Evolutionary conservation across 495 filamentous ascomycete species (phyloP), one percentile per base, ranked within the genome.

Genomic region (Echria macrotheca): DNA sequence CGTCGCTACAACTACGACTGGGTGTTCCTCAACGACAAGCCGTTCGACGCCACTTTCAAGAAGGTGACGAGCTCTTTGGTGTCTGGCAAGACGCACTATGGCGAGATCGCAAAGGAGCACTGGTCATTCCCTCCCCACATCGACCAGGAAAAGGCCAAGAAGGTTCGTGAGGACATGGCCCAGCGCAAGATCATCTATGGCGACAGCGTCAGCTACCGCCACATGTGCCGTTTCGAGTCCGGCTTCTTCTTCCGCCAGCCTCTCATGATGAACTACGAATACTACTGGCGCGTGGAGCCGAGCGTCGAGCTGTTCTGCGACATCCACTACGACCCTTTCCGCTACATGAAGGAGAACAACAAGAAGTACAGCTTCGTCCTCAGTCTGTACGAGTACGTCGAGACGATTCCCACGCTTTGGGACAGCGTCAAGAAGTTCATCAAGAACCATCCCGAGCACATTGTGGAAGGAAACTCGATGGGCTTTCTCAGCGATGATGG

Each of bases 11-110:
- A 96, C 72, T 98, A 98, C 67, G 93, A 97, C 62, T 98, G 93
- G 93, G 94, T 98, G 22, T 98, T 98, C 73, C 68, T 98, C 54
- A 98, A 98, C 66, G 93, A 98, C 63, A 79, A 89, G 62, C 85
- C 88, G 1, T 98, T 98, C 58, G 86, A 95, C 57, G 84, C 87
- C 1, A 79, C 80, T 9, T 98, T 98, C 73, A 97, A 88, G 69
- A 90, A 86, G 60, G 78, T 98, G 47, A 98, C 93, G 12, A 82
- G 81, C 9, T 80, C 87, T 4, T 75, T 98, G 26, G 84, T 89
- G n/a, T 96, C 90, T 12, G 93, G 93, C 21, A 91, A 77, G 48
- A 87, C 93, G 14, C 78, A 86, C 65, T 98, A 96, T 66, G 94
- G 90, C 55, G 69, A 82, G 57, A 93, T 95, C 41, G 78, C 87